Percentiles rank a stretch among this genome's conserved stretches.
Evolutionary conservation across 2,329 filamentous ascomycete species (phyloP).

Genomic region (Aureobasidium sp.): DNA sequence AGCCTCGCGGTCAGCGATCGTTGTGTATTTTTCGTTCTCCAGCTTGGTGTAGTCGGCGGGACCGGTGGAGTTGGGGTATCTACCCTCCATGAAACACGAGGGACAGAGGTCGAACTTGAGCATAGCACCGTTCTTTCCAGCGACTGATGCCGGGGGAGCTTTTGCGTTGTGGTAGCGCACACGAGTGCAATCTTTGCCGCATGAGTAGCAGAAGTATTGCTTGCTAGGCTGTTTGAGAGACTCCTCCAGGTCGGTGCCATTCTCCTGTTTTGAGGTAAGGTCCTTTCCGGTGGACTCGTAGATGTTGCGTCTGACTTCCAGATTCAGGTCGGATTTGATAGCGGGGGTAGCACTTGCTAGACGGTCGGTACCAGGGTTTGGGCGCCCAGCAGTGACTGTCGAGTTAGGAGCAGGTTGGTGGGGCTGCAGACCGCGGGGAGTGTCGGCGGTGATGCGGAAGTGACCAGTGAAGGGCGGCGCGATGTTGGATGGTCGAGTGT

Average conservation of each 20-base stretch:
- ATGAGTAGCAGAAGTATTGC: constrained; percentile 75
- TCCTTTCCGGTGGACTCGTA: constrained; percentile 90
- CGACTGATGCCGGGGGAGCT: constrained; percentile 37
- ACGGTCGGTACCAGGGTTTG: constrained; percentile 59
- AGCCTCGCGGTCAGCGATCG: constrained; percentile 70
- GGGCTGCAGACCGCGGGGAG: constrained; percentile 84
- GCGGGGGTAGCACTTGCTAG: constrained; percentile 55
- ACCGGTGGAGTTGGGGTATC: constrained; percentile 70
- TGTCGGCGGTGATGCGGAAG: constrained; percentile 93
- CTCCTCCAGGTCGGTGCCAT: constrained; percentile 57
- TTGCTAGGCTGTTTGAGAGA: constrained; percentile 54
- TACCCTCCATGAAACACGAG: constrained; percentile 76
- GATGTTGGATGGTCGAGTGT: constrained; percentile 88
- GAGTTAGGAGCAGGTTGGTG: constrained; percentile 86
- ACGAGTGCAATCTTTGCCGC: constrained; percentile 78
- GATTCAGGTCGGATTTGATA: constrained; percentile 72
- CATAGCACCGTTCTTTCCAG: constrained; percentile 45
- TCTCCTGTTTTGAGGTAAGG: constrained; percentile 45
- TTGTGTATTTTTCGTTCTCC: constrained; percentile 76
- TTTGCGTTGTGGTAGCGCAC: constrained; percentile 64
- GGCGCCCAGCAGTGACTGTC: constrained; percentile 49
- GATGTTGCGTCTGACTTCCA: constrained; percentile 90
- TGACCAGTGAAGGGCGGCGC: constrained; percentile 95
- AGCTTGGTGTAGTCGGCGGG: constrained; percentile 78
- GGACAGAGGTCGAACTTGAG: constrained; percentile 83